phyloP scores from a whole-genome alignment of 164 flowering plant genomes.

The Hamamelis virginiana region DNA sequence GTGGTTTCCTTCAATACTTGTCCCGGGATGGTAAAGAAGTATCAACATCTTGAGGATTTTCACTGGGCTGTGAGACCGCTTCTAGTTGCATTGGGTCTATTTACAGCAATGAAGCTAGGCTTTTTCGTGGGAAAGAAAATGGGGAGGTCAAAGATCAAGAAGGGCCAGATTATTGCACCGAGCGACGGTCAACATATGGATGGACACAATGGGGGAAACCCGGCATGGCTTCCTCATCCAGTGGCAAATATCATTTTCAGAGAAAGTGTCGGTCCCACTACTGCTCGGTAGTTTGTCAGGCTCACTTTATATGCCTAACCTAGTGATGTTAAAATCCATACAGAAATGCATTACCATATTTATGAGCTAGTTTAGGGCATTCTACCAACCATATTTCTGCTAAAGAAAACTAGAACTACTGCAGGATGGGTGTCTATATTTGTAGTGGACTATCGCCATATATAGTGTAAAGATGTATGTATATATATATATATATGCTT shows the following conservation, averaged over 20 bases:
- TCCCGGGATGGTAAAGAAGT: constrained; percentile 62
- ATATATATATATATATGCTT: constrained; percentile 5
- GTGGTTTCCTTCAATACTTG: constrained; percentile 57
- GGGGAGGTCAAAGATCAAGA: constrained; percentile 44
- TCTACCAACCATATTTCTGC: neutral
- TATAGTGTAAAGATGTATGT: neutral
- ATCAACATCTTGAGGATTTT: constrained; percentile 89
- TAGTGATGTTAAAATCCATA: neutral
- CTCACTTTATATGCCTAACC: neutral
- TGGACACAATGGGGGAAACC: constrained; percentile 36
- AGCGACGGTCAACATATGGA: constrained; percentile 38
- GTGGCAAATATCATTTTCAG: constrained; percentile 66
- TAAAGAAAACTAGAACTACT: neutral
- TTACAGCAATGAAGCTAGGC: constrained; percentile 77
- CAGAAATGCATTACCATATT: neutral
- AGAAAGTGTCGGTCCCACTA: constrained; percentile 22
- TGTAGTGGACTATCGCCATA: neutral
- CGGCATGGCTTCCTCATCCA: constrained; percentile 62
- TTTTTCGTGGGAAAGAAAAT: constrained; percentile 52
- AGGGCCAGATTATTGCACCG: constrained; percentile 18
- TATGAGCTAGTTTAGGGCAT: neutral
- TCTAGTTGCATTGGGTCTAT: constrained; percentile 65
- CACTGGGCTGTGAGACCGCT: constrained; percentile 95
- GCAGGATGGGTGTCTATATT: neutral
- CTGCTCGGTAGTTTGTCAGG: constrained; percentile 18